Evolutionary conservation across 768 basidiomycete species (phyloP).

Genomic region (Trametes coccinea): DNA sequence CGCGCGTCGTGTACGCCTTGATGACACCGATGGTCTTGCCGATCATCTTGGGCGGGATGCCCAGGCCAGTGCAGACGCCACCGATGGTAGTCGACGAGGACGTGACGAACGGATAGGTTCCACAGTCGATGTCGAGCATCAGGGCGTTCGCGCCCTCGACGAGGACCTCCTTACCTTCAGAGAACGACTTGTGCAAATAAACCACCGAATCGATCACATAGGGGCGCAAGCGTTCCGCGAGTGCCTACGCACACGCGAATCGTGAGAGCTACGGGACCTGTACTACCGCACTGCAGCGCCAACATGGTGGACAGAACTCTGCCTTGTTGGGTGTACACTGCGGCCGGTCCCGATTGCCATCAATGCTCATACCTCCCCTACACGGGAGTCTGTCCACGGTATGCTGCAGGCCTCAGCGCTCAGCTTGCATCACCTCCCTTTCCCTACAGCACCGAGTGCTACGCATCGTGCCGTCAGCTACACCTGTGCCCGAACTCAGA

Average conservation of each 20-base stretch:
- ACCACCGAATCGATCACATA: conserved; percentile 87
- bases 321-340: no score
- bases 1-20: conserved; percentile 98
- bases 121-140: conserved; percentile 98
- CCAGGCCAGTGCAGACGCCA: conserved; percentile 95
- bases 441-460: no score
- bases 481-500: no score
- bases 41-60: conserved; percentile 87
- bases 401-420: no score
- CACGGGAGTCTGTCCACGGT: no score
- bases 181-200: conserved; percentile 81
- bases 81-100: conserved; percentile 93
- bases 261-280: no score
- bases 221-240: conserved; percentile 83
- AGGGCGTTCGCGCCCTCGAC: conserved; percentile 98
- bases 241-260: conserved; percentile 46
- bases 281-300: no score
- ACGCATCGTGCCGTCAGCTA: no score
- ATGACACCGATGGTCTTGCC: conserved; percentile 90
- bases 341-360: no score
- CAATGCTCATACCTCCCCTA: no score
- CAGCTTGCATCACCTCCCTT: no score
- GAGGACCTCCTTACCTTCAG: conserved; percentile 74
- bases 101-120: conserved; percentile 97
- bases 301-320: no score